Evolutionary conservation across 352 stramenopile genomes (phyloP).

Genomic region (Globisporangium paroecandrum): DNA sequence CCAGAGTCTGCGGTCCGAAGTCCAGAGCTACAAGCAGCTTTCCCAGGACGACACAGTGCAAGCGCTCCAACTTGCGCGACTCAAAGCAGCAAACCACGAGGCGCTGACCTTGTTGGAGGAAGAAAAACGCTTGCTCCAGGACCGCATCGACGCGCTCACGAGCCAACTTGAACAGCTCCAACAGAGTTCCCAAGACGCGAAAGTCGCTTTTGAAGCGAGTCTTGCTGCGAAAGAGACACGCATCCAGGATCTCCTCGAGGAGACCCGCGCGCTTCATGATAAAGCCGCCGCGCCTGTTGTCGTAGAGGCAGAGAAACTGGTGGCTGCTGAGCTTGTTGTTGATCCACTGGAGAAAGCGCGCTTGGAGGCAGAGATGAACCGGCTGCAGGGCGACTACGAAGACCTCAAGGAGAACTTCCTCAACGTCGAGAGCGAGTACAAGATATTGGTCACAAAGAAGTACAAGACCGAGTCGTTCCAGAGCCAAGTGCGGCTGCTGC

Average conservation of each 20-base stretch:
- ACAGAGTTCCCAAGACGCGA: background rate
- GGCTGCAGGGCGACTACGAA: slow-evolving; percentile 27
- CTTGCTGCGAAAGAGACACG: slow-evolving; percentile 13
- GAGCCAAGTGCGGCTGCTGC: slow-evolving; percentile 56
- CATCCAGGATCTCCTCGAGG: slow-evolving; percentile 29
- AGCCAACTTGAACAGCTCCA: slow-evolving; percentile 11
- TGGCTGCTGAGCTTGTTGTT: slow-evolving; percentile 9
- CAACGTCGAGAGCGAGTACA: slow-evolving; percentile 41
- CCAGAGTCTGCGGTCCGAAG: slow-evolving; percentile 24
- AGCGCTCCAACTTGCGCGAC: slow-evolving; percentile 56
- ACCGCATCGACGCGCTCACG: slow-evolving; percentile 21
- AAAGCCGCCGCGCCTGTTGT: slow-evolving; percentile 6
- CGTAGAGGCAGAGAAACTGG: slow-evolving; percentile 8
- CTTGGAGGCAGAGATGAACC: slow-evolving; percentile 27
- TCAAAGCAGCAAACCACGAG: slow-evolving; percentile 60
- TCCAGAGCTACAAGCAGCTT: slow-evolving; percentile 38
- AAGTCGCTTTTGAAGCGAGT: slow-evolving; percentile 18
- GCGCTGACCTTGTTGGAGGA: slow-evolving; percentile 52
- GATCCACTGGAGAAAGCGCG: slow-evolving; percentile 2
- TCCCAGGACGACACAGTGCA: slow-evolving; percentile 78
- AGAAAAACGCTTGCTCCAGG: slow-evolving; percentile 51
- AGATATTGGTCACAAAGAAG: slow-evolving; percentile 55
- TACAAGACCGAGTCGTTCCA: slow-evolving; percentile 81
- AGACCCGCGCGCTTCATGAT: slow-evolving; percentile 23
- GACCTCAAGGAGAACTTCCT: slow-evolving; percentile 26